Evolutionary conservation across 2,329 filamentous ascomycete species (phyloP).

Genomic region (Nigrograna mackinnonii): DNA sequence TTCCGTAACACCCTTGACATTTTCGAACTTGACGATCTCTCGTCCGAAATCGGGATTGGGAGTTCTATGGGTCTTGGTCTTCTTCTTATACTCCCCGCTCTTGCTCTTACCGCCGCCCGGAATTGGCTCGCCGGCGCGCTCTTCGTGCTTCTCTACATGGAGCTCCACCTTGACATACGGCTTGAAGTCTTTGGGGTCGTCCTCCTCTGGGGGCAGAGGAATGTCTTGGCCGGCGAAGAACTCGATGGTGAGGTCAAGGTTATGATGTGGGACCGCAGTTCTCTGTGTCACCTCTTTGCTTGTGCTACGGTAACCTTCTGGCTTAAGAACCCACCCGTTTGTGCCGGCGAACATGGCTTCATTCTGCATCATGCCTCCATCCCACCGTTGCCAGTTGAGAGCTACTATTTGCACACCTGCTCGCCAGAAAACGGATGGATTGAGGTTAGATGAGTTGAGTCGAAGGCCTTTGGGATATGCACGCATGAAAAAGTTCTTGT

Average conservation of each 20-base stretch:
- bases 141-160: slow-evolving; percentile 72
- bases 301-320: slow-evolving; percentile 66
- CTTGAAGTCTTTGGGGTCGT: slow-evolving; percentile 63
- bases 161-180: slow-evolving; percentile 80
- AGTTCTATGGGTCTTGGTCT: slow-evolving; percentile 48
- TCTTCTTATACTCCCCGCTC: slow-evolving; percentile 54
- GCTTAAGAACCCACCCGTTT: slow-evolving; percentile 84
- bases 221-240: slow-evolving; percentile 78
- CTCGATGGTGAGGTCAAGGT: slow-evolving; percentile 70
- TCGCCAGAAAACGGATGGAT: slow-evolving; percentile 84
- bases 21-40: slow-evolving; percentile 49
- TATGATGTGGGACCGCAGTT: slow-evolving; percentile 53
- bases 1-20: slow-evolving; percentile 47
- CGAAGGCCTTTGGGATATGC: slow-evolving; percentile 84
- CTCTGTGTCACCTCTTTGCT: slow-evolving; percentile 43
- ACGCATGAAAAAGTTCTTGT: slow-evolving; percentile 80
- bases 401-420: slow-evolving; percentile 89
- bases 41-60: slow-evolving; percentile 49
- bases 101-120: slow-evolving; percentile 56
- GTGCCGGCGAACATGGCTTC: slow-evolving; percentile 87
- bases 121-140: slow-evolving; percentile 46
- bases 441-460: slow-evolving; percentile 82
- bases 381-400: slow-evolving; percentile 90
- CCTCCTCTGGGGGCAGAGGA: slow-evolving; percentile 63
- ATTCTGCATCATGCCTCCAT: slow-evolving; percentile 95